Conservation (phyloP, 495 filamentous ascomycete species). For the Cryomyces antarcticus region DNA sequence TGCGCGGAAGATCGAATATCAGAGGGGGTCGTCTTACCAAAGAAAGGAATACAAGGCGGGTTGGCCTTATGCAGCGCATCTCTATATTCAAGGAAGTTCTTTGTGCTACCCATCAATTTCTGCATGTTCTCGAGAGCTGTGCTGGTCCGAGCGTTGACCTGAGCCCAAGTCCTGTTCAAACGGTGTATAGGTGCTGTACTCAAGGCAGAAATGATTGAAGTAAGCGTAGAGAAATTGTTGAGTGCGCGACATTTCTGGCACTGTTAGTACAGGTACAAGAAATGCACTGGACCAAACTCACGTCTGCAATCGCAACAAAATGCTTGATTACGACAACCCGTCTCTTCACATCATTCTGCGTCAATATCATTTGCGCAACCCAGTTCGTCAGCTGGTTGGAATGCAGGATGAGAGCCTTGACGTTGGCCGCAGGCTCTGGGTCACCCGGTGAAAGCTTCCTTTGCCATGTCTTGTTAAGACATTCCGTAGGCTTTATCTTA, state of each 20-base stretch:
- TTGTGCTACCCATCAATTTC: slow-evolving; percentile 86
- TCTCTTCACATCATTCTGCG: slow-evolving; percentile 81
- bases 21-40: slow-evolving; percentile 41
- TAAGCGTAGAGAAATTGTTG: slow-evolving; percentile 95
- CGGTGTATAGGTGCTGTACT: slow-evolving; percentile 88
- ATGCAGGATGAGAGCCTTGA: slow-evolving; percentile 88
- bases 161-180: slow-evolving; percentile 82
- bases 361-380: slow-evolving; percentile 99
- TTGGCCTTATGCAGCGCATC: slow-evolving; percentile 82
- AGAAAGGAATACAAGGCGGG: slow-evolving; percentile 95
- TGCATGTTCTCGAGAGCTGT: slow-evolving; percentile 74
- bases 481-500: slow-evolving; percentile 88
- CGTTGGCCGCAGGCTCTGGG: slow-evolving; percentile 77
- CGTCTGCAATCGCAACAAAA: slow-evolving; percentile 89
- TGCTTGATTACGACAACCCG: slow-evolving; percentile 95
- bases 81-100: slow-evolving; percentile 94
- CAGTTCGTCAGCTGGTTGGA: slow-evolving; percentile 98
- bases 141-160: slow-evolving; percentile 68
- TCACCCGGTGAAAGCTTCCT: slow-evolving; percentile 72
- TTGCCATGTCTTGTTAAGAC: slow-evolving; percentile 95
- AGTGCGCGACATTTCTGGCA: slow-evolving; percentile 71
- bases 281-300: slow-evolving; percentile 24
- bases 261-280: slow-evolving; percentile 7
- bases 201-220: slow-evolving; percentile 94
- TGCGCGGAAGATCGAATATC: neutral